phyloP scores from a whole-genome alignment of 441 rosid species.

The Metrosideros polymorpha region DNA sequence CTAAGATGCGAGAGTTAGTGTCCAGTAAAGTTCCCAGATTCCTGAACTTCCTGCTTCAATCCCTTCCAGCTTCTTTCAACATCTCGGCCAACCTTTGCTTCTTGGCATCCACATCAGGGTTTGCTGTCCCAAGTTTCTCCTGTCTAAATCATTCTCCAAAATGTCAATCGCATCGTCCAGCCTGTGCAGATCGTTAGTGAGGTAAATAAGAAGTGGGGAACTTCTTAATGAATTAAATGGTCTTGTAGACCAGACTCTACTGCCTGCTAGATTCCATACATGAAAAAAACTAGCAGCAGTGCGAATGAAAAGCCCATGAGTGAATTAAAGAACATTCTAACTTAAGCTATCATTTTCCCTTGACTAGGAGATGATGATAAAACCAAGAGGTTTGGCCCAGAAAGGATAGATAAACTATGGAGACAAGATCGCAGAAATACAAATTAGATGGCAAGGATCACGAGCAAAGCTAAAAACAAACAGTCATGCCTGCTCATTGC shows the following conservation, averaged over 20 bases:
- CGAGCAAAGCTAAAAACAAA: too few relatives aligned
- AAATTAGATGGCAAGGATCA: too few relatives aligned
- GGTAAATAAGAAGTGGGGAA: not conserved
- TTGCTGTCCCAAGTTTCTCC: slow-evolving; percentile 32
- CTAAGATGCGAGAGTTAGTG: slow-evolving; percentile 9
- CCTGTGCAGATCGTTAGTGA: slow-evolving; percentile 9
- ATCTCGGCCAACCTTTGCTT: slow-evolving; percentile 27
- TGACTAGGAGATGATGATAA: not conserved
- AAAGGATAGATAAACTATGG: too few relatives aligned
- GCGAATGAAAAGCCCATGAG: not conserved
- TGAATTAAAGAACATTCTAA: not conserved
- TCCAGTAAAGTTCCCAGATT: slow-evolving; percentile 24
- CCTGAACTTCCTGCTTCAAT: slow-evolving; percentile 18
- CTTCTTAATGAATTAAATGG: not conserved
- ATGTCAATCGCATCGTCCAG: slow-evolving; percentile 35
- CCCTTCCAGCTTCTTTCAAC: slow-evolving; percentile 33
- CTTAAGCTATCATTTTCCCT: not conserved
- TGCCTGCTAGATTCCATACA: not conserved
- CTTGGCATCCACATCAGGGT: slow-evolving; percentile 25
- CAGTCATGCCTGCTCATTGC: not conserved
- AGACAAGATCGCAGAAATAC: too few relatives aligned
- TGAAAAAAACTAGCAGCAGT: not conserved
- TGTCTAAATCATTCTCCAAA: slow-evolving; percentile 29
- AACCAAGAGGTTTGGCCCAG: not conserved
- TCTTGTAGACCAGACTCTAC: not conserved